Base-by-base conservation (phyloP, 257 asterid genomes). In the Haberlea rhodopensis region DNA sequence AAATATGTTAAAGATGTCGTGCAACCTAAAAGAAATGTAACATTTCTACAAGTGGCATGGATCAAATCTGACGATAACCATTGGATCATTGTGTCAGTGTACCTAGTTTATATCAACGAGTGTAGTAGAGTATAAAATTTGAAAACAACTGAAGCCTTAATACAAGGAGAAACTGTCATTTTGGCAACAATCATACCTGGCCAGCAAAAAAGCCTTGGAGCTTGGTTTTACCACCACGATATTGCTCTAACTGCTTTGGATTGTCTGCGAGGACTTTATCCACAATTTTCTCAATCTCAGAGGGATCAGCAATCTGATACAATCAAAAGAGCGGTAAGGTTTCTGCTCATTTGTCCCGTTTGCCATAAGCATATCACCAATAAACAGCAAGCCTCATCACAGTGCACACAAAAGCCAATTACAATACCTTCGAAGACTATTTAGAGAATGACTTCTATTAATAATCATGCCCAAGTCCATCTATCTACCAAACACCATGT, bases 201-300 rank as follows among this genome's bases (percentile, higher is more conserved):
- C 99, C 99, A 69, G 97, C 99, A 63, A 92, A 92, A 77, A 28
- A 92, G 53, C 97, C 97, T 76, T 87, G 90, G n/a, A 94, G 80
- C 85, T 84, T 94, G 40, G 95, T 90, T 82, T 84, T 94, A 57
- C 99, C 99, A 48, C 87, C 86, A 24, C 90, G 84, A 68, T 90
- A 94, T 68, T 94, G 96, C 69, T 82, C 90, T 69, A 94, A 74
- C 79, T 89, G 98, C 77, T 84, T 88, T 7, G 94, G 98, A 71
- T 81, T 94, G 43, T 74, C 86, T 23, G 86, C 89, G 22, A 94
- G 78, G 66, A 90, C 88, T 75, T 73, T 86, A 74, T 94, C 95
- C 65, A 94, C 94, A 79, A 94, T 83, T 81, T 86, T 89, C 85
- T 86, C 97, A 26, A 94, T 87, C 84, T 87, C 96, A 28, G 77